Evolutionary conservation across 495 filamentous ascomycete genomes (phyloP), one percentile per base, ranked within the genome.

Genomic region (Ramalina peruviana): DNA sequence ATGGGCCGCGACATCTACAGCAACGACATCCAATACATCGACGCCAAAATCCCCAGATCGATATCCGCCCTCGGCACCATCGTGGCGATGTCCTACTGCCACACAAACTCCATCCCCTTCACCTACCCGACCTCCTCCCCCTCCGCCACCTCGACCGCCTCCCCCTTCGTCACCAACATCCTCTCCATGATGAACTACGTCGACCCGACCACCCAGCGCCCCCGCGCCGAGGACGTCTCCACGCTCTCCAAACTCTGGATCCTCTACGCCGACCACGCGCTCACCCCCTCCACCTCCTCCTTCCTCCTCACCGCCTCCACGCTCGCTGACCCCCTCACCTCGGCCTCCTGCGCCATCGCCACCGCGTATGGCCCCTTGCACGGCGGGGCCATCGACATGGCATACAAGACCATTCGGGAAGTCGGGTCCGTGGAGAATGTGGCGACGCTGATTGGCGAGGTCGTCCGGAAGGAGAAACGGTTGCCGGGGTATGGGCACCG

Each of bases 401-500:
- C 73, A 12, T 72, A 70, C 58, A 63, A 64, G 25, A 65, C 65
- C 49, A 53, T 71, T 27, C 58, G 65, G 46, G 50, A 60, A 17
- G 65, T 79, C 33, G 75, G 30, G 7, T 10, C 30, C 9, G 30
- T 33, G 30, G 70, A 68, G n/a, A 65, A 67, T 19, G 68, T 75
- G 3, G 69, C 66, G 0, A 26, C 46, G 1, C 58, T 68, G 47
- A 65, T 78, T 30, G 62, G 63, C 16, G 55, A 60, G 4, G 73
- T 79, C 23, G 75, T 73, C 53, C 51, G 56, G 11, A 67, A 67
- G 37, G 63, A 76, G 45, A 54, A 61, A 26, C 69, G 74, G 15
- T 57, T 79, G 7, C 75, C 69, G 38, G 75, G 75, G 10, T 76
- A 73, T 53, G 75, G 75, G 10, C 74, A 79, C 54, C 67, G 75